These are phyloP conservation scores for Biscutella laevigata DNA, from an alignment of 441 rosid species.

Conservation along the genomic window DNA sequence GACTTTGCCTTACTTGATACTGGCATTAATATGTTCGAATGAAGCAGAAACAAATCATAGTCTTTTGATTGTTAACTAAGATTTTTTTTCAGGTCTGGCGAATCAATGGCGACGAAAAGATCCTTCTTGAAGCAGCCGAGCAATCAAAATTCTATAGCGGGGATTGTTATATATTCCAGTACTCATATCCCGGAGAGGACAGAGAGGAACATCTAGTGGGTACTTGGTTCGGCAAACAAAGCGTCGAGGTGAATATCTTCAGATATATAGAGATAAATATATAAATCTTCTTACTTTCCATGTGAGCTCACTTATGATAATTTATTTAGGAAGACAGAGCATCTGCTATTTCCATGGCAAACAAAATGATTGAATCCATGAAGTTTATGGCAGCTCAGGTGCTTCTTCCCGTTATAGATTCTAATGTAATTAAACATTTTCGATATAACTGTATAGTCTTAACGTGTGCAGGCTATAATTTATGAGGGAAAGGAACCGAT, in stretches of 20 bases:
- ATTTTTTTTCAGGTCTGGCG: constrained; percentile 80
- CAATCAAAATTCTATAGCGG: constrained; percentile 85
- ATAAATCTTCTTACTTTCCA: background rate
- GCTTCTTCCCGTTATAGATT: constrained; percentile 5
- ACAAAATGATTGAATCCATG: constrained; percentile 83
- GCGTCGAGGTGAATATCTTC: constrained; percentile 49
- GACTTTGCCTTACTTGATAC: too few species aligned
- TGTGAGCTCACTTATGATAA: constrained; percentile 15
- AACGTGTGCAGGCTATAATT: constrained; percentile 54
- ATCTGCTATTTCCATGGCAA: constrained; percentile 59
- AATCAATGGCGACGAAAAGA: constrained; percentile 60
- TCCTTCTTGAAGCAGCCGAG: constrained; percentile 60
- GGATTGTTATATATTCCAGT: constrained; percentile 76
- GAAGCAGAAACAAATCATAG: background rate
- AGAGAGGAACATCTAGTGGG: constrained; percentile 84
- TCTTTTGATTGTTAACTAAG: too few species aligned
- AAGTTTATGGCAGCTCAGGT: constrained; percentile 87
- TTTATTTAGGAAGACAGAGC: constrained; percentile 71
- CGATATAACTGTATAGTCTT: constrained; percentile 8
- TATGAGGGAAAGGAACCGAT: constrained; percentile 86
- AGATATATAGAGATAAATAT: background rate
- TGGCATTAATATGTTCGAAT: background rate
- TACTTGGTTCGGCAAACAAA: constrained; percentile 92
- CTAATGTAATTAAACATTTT: too few species aligned
- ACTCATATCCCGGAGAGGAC: constrained; percentile 86